Evolutionary conservation across 2,329 filamentous ascomycete genomes (phyloP), one percentile per base, ranked within the genome.

Genomic region (Aspergillus sp.): DNA sequence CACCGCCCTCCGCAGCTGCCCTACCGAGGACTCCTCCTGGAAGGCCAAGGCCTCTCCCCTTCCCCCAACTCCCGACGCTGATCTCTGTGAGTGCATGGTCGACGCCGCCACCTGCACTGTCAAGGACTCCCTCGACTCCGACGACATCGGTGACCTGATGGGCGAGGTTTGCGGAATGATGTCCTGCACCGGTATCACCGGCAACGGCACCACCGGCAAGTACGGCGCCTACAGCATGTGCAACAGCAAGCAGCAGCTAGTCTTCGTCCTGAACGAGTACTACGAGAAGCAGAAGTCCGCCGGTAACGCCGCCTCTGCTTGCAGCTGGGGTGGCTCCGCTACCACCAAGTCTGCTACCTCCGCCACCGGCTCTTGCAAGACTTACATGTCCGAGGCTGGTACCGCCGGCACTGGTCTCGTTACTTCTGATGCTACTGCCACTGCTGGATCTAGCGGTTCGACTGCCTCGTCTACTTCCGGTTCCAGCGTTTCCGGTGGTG

Each of bases 81-180:
- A 85, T 49, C 86, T 96, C 44, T 98, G 94, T 83, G 77, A 82
- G 56, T 99, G 95, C 85, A 96, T 96, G 90, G 83, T 85, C 74
- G 82, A 84, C 62, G 86, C 86, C 48, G 80, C 95, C 58, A 79
- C 80, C 57, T 98, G 94, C 80, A 83, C 84, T 17, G 85, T 91
- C 60, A 80, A 83, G 27, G 75, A 80, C 49, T 69, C 66, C 13
- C 60, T 74, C 52, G 41, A 54, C 11, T 56, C 59, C 19, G 49
- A 60, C 17, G 66, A 71, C 49, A 63, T 71, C 60, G 60, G 62
- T 8, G 79, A 83, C 19, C 83, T 96, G 66, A 96, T 98, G 77
- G 61, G 70, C 54, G 63, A 70, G 10, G 70, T 81, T 54, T 81
- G 78, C 62, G 78, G 78, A 23, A 63, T 72, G 57, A 72, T 69